Conservation (phyloP, 2,329 filamentous ascomycete species). For the Aspergillus felis region DNA sequence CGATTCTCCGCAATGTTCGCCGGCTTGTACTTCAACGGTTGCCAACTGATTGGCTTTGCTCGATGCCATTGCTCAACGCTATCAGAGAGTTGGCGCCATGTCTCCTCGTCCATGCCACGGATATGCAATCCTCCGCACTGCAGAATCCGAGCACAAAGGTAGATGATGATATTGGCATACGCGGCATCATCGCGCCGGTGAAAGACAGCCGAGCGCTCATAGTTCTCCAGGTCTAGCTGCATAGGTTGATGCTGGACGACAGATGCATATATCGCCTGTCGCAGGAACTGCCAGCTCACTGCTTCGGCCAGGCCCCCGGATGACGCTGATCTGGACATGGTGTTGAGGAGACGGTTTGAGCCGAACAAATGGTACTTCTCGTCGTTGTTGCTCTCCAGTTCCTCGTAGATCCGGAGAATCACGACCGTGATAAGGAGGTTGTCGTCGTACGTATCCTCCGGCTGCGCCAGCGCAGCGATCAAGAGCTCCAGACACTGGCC, state of each 20-base stretch:
- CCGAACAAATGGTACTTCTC: slow-evolving; percentile 37
- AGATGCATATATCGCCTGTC: slow-evolving; percentile 41
- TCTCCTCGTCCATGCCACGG: slow-evolving; percentile 16
- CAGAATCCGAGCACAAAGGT: slow-evolving; percentile 38
- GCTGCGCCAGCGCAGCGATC: slow-evolving; percentile 43
- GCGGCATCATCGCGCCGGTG: slow-evolving; percentile 36
- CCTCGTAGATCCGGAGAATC: slow-evolving; percentile 48
- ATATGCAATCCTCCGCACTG: slow-evolving; percentile 23
- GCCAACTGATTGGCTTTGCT: slow-evolving; percentile 28
- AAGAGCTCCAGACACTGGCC: slow-evolving; percentile 46
- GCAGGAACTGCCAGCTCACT: slow-evolving; percentile 41
- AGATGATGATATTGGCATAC: slow-evolving; percentile 37
- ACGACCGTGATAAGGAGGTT: slow-evolving; percentile 48
- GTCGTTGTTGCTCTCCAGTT: slow-evolving; percentile 33
- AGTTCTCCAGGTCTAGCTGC: slow-evolving; percentile 37
- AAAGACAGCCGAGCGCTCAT: slow-evolving; percentile 36
- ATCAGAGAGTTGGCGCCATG: slow-evolving; percentile 22
- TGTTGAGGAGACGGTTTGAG: slow-evolving; percentile 37
- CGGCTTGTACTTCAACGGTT: slow-evolving; percentile 29
- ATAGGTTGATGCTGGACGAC: slow-evolving; percentile 35
- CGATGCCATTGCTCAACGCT: slow-evolving; percentile 29
- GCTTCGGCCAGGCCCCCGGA: slow-evolving; percentile 40
- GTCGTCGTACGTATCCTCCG: slow-evolving; percentile 43
- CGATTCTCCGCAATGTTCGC: slow-evolving; percentile 18
- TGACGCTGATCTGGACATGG: slow-evolving; percentile 36